A percentile compares a stretch with the other conserved stretches of the same genome.
phyloP scores from a whole-genome alignment of 2,329 filamentous ascomycete species.

The Reticulascus tulasneorum region DNA sequence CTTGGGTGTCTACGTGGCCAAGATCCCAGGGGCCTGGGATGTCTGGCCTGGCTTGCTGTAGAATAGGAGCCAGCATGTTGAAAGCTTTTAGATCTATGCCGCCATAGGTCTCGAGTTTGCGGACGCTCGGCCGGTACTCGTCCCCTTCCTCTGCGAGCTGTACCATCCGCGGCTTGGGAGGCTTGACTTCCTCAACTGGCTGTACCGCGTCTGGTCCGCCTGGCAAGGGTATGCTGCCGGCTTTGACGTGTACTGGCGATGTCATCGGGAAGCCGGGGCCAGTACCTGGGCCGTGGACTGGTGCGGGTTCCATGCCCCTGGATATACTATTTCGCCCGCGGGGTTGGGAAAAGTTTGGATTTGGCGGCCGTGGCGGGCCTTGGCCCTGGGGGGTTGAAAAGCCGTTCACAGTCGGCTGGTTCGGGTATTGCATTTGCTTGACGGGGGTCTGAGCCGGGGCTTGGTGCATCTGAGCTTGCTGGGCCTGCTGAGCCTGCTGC shows the following conservation, averaged over 20 bases:
- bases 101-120: conserved; percentile 59
- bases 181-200: too few species aligned
- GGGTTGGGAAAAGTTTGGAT: conserved; percentile 34
- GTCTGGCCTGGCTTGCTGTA: conserved; percentile 67
- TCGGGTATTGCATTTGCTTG: conserved; percentile 44
- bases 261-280: conserved; percentile 41
- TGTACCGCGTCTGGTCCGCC: conserved; percentile 20
- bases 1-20: conserved; percentile 84
- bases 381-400: conserved; percentile 41
- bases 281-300: conserved; percentile 28
- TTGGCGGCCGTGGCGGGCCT: conserved; percentile 39
- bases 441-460: conserved; percentile 33
- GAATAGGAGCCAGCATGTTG: conserved; percentile 59
- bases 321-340: conserved; percentile 50
- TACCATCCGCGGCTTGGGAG: conserved; percentile 27
- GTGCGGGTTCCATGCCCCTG: conserved; percentile 44
- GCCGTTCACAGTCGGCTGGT: conserved; percentile 45
- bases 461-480: conserved; percentile 20
- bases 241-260: conserved; percentile 39
- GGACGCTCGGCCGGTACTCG: conserved; percentile 52
- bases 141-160: conserved; percentile 43
- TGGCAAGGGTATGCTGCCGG: conserved; percentile 37
- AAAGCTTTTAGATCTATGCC: conserved; percentile 68
- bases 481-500: conserved; percentile 32
- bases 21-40: conserved; percentile 73